phyloP scores from a whole-genome alignment of 192 early-diverging fungal genomes.

The Pilaira anomala region DNA sequence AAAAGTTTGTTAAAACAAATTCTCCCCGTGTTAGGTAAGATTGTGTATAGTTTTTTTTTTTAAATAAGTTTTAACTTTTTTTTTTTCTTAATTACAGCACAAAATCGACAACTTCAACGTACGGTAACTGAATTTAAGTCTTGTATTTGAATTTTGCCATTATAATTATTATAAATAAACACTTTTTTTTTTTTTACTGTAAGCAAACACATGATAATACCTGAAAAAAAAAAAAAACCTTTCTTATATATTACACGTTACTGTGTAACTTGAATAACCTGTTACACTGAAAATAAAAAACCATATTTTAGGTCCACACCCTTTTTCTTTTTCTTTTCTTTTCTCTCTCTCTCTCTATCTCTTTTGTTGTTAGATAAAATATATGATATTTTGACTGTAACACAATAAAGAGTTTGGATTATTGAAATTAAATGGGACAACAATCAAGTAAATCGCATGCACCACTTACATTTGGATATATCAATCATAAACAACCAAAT shows the following conservation, averaged over 20 bases:
- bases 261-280: too few relatives aligned
- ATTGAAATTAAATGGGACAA: constrained; percentile 19
- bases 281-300: too few relatives aligned
- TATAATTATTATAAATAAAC: background rate
- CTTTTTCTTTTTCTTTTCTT: too few relatives aligned
- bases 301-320: too few relatives aligned
- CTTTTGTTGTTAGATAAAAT: too few relatives aligned
- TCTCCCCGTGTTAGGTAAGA: constrained; percentile 60
- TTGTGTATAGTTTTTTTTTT: background rate
- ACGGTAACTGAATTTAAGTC: constrained; percentile 54
- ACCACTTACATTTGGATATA: constrained; percentile 26
- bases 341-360: too few relatives aligned
- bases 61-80: background rate
- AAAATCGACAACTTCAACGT: constrained; percentile 63
- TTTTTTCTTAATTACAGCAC: constrained; percentile 26
- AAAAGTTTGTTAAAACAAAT: constrained; percentile 61
- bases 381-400: too few relatives aligned
- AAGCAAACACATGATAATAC: too few relatives aligned
- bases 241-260: too few relatives aligned
- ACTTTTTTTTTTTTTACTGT: too few relatives aligned
- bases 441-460: constrained; percentile 21
- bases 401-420: background rate
- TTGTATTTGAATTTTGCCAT: constrained; percentile 1
- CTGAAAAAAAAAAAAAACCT: too few relatives aligned
- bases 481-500: constrained; percentile 13